Conservation (phyloP, 768 basidiomycete genomes). For the Suillus cothurnatus region DNA sequence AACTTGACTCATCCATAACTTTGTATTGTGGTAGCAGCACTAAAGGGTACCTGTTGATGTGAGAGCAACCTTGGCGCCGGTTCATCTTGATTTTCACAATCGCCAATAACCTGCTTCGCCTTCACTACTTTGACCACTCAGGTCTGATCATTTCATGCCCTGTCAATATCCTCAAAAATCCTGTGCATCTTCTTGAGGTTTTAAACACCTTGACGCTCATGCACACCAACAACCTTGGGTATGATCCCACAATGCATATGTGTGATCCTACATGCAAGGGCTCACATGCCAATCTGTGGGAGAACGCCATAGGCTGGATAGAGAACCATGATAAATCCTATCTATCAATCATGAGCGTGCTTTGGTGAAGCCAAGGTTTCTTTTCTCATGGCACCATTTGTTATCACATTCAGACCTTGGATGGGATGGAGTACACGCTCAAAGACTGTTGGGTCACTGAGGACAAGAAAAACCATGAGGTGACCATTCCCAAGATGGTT, state of each 20-base stretch:
- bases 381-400: neutral
- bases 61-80: neutral
- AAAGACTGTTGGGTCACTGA: slow-evolving; percentile 4
- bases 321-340: no score
- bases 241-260: slow-evolving; percentile 5
- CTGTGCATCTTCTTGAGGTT: neutral
- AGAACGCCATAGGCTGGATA: neutral
- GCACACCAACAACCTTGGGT: neutral
- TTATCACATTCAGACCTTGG: neutral
- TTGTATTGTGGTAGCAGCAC: neutral
- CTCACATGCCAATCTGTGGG: neutral
- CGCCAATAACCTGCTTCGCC: neutral
- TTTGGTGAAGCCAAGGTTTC: slow-evolving; percentile 5
- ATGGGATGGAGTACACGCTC: neutral
- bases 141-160: neutral
- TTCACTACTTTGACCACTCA: slow-evolving; percentile 1
- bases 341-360: neutral
- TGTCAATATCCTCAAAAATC: neutral
- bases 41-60: neutral
- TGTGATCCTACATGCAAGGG: neutral
- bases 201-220: neutral
- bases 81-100: neutral
- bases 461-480: neutral
- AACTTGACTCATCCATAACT: neutral
- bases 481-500: neutral